Conservation (phyloP, 345 rosid species). For the Populus davidiana region DNA sequence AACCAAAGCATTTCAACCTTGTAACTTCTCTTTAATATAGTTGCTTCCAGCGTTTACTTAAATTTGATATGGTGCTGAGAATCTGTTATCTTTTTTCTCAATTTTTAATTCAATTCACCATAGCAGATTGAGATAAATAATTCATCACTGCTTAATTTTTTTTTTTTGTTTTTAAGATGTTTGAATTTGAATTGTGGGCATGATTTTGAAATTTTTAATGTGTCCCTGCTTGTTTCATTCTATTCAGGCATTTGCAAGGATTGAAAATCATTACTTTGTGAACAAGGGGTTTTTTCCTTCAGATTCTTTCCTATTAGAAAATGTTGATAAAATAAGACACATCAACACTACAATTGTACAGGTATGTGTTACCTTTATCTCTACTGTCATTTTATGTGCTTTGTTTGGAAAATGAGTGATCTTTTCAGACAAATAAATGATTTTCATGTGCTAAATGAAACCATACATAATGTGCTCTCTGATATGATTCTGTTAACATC, state of each 20-base stretch:
- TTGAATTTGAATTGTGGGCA: background rate
- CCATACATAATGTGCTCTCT: background rate
- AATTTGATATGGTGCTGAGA: background rate
- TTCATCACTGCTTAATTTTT: background rate
- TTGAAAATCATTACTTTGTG: conserved; percentile 85
- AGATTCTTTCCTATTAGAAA: conserved; percentile 78
- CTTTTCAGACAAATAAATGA: background rate
- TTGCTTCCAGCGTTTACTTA: background rate
- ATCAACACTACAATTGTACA: conserved; percentile 77
- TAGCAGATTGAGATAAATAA: background rate
- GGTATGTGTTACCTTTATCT: conserved; percentile 37
- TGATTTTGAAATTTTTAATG: background rate
- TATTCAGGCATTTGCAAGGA: conserved; percentile 94
- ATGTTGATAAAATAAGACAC: conserved; percentile 82
- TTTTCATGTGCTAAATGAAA: background rate
- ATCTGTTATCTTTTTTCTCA: background rate
- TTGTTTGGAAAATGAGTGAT: background rate
- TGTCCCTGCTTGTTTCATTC: conserved; percentile 1
- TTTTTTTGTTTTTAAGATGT: background rate
- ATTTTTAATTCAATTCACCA: background rate
- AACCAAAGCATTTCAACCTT: background rate
- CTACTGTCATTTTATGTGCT: background rate
- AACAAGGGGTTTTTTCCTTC: conserved; percentile 81
- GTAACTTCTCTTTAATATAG: background rate
- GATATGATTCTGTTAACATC: background rate